phyloP scores from a whole-genome alignment of 345 rosid species.

The Tarenaya hassleriana region DNA sequence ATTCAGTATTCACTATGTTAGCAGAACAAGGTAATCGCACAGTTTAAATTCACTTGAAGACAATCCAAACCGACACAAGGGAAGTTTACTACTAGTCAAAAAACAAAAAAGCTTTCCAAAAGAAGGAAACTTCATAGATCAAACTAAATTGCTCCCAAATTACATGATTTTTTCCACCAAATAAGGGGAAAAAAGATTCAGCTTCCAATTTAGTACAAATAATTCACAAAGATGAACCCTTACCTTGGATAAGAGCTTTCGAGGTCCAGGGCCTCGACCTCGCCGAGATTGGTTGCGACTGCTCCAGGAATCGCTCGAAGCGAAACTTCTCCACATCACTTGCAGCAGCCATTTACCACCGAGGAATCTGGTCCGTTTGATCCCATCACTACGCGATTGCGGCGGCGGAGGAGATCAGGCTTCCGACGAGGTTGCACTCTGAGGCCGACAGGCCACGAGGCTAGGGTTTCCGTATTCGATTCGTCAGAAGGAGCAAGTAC shows the following conservation, averaged over 20 bases:
- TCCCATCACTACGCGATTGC: constrained; percentile 28
- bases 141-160: too few relatives aligned
- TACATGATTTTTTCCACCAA: too few relatives aligned
- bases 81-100: too few relatives aligned
- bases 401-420: neutral
- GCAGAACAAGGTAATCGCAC: too few relatives aligned
- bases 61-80: too few relatives aligned
- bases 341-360: constrained; percentile 15
- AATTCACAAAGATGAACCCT: constrained; percentile 2
- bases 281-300: constrained; percentile 60
- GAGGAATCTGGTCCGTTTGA: constrained; percentile 24
- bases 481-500: constrained; percentile 1
- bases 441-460: constrained; percentile 14
- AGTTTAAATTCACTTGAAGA: too few relatives aligned
- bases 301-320: constrained; percentile 57
- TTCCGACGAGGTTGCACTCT: constrained; percentile 4
- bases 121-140: too few relatives aligned
- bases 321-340: constrained; percentile 55
- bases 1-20: too few relatives aligned
- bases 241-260: constrained; percentile 59
- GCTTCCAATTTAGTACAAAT: too few relatives aligned
- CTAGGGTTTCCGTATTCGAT: constrained; percentile 25
- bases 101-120: too few relatives aligned
- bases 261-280: constrained; percentile 78
- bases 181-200: too few relatives aligned